A percentile compares a stretch with the other conserved stretches of the same genome.
These are phyloP conservation scores for Endocarpon pusillum DNA, from an alignment of 495 filamentous ascomycete species.

Conservation along the genomic window DNA sequence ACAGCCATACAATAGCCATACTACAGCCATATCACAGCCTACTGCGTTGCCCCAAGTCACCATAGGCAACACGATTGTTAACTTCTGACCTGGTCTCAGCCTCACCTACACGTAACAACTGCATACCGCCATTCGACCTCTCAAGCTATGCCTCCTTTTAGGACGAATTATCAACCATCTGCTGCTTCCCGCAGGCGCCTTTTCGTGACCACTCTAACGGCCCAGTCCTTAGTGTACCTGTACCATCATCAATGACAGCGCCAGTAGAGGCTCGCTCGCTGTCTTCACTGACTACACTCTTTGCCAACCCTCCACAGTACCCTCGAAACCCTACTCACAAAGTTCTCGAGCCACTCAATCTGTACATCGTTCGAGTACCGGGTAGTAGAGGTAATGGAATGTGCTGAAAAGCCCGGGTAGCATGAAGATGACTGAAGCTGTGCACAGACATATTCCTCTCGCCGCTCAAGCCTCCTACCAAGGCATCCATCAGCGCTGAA, in stretches of 20 bases:
- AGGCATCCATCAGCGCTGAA: slow-evolving; percentile 64
- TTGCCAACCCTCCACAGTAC: slow-evolving; percentile 72
- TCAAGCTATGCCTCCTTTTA: too few relatives aligned
- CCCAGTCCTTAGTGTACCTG: too few relatives aligned
- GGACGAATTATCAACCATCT: too few relatives aligned
- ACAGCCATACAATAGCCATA: too few relatives aligned
- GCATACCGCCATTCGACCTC: too few relatives aligned
- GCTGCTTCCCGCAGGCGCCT: too few relatives aligned
- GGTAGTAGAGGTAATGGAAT: slow-evolving; percentile 60
- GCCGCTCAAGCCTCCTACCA: slow-evolving; percentile 67
- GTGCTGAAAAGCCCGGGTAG: slow-evolving; percentile 1
- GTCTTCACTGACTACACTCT: slow-evolving; percentile 59
- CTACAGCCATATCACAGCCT: too few relatives aligned
- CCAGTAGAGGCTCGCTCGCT: slow-evolving; percentile 69
- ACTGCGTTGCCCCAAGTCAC: too few relatives aligned
- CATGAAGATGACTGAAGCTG: slow-evolving; percentile 5
- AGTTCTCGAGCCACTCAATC: slow-evolving; percentile 45
- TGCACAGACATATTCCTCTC: slow-evolving; percentile 78
- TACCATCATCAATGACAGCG: slow-evolving; percentile 21
- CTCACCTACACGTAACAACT: too few relatives aligned
- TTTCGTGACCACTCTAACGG: too few relatives aligned
- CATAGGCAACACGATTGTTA: too few relatives aligned
- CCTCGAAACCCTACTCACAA: slow-evolving; percentile 54
- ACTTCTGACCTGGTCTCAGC: too few relatives aligned
- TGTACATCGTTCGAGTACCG: slow-evolving; percentile 87